phyloP scores from a whole-genome alignment of 441 rosid genomes.

The Manihot esculenta region DNA sequence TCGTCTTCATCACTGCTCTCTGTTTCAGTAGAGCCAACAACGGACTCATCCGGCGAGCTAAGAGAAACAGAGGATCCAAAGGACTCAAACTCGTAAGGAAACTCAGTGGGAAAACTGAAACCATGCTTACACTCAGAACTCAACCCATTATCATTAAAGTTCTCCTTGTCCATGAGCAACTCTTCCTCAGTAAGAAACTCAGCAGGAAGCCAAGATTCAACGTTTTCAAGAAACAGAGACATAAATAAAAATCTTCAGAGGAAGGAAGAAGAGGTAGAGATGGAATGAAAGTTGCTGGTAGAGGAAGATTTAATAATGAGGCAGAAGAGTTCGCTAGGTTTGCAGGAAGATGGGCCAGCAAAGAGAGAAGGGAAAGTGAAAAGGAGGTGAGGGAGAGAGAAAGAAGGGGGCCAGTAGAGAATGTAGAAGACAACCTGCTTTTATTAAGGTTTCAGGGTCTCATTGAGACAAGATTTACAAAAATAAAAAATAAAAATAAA shows the following conservation, averaged over 20 bases:
- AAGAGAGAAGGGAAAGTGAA: slow-evolving; percentile 9
- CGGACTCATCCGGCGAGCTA: slow-evolving; percentile 55
- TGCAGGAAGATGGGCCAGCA: slow-evolving; percentile 36
- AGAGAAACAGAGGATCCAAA: slow-evolving; percentile 37
- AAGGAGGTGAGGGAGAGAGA: background rate
- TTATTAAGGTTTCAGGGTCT: slow-evolving; percentile 75
- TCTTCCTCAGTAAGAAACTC: slow-evolving; percentile 30
- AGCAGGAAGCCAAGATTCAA: slow-evolving; percentile 39
- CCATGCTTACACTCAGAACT: slow-evolving; percentile 30
- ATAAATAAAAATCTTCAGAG: slow-evolving; percentile 15
- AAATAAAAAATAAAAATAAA: background rate
- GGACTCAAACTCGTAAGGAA: slow-evolving; percentile 77
- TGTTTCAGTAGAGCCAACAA: slow-evolving; percentile 50
- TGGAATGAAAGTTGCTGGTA: slow-evolving; percentile 23
- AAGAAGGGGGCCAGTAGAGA: slow-evolving; percentile 35
- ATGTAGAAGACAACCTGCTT: slow-evolving; percentile 68
- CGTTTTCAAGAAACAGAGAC: slow-evolving; percentile 34
- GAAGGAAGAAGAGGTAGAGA: slow-evolving; percentile 7
- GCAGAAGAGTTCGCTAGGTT: slow-evolving; percentile 14
- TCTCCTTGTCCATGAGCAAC: slow-evolving; percentile 24
- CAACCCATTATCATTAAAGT: slow-evolving; percentile 1
- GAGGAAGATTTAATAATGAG: slow-evolving; percentile 39
- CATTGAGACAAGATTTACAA: slow-evolving; percentile 44
- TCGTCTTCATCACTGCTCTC: slow-evolving; percentile 75
- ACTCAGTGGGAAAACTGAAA: slow-evolving; percentile 62